phyloP scores from a whole-genome alignment of 2,329 filamentous ascomycete species.

The Aulographum hederae region DNA sequence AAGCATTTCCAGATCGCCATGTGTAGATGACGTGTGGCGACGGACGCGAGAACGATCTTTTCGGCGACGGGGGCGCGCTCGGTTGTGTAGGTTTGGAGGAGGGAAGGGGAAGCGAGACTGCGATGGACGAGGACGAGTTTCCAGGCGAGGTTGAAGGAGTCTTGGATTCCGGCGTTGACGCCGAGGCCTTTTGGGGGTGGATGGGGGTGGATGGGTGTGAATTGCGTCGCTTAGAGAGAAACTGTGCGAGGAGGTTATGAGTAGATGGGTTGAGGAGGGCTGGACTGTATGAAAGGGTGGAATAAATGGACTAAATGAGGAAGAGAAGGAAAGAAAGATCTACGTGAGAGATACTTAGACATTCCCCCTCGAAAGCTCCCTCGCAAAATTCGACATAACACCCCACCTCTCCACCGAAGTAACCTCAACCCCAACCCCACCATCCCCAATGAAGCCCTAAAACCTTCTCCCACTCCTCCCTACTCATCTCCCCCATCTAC shows the following conservation, averaged over 20 bases:
- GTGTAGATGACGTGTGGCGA: too few relatives aligned
- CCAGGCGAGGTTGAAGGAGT: conserved; percentile 20
- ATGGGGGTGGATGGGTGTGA: too few relatives aligned
- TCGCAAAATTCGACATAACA: conserved; percentile 42
- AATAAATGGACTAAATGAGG: too few relatives aligned
- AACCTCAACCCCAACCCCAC: conserved; percentile 30
- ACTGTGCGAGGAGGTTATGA: too few relatives aligned
- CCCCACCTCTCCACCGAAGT: conserved; percentile 38
- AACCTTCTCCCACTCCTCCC: conserved; percentile 31
- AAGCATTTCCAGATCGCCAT: too few relatives aligned
- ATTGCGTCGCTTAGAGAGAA: too few relatives aligned
- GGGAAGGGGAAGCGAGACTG: conserved; percentile 9
- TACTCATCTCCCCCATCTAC: too few relatives aligned
- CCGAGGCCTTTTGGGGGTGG: conserved; percentile 14
- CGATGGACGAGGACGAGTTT: conserved; percentile 16
- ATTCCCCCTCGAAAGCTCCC: conserved; percentile 33
- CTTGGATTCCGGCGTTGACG: conserved; percentile 15
- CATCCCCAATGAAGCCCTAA: conserved; percentile 35
- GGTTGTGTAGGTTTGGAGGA: conserved; percentile 13
- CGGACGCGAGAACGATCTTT: too few relatives aligned
- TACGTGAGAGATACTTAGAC: too few relatives aligned
- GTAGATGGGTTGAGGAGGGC: too few relatives aligned
- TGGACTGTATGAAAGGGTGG: too few relatives aligned
- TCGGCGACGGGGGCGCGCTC: conserved; percentile 20
- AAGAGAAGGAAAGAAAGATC: too few relatives aligned